phyloP scores from a whole-genome alignment of 345 rosid species.

The Gossypium bickii region DNA sequence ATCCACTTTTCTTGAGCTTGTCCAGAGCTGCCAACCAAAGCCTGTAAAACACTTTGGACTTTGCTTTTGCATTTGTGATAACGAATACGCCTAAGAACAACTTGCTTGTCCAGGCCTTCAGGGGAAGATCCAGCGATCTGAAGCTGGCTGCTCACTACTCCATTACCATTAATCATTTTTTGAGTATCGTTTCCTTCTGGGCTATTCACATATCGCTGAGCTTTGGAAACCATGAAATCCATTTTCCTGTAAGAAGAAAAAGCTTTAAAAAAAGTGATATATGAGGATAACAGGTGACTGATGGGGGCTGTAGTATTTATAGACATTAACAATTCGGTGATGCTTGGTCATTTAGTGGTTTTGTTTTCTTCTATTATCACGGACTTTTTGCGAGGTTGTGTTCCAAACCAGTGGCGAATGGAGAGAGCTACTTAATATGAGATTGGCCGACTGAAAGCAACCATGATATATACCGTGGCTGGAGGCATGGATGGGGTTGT shows the following conservation, averaged over 20 bases:
- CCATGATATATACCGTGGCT: background rate
- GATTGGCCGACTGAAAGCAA: background rate
- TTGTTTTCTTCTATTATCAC: background rate
- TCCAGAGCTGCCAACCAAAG: slow-evolving; percentile 23
- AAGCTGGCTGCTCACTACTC: slow-evolving; percentile 30
- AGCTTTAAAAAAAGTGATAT: background rate
- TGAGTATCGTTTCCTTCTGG: slow-evolving; percentile 19
- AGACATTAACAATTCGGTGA: background rate
- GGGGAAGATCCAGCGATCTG: slow-evolving; percentile 15
- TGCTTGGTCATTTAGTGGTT: background rate
- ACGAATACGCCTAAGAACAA: slow-evolving; percentile 44
- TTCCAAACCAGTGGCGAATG: slow-evolving; percentile 41
- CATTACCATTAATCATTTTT: background rate
- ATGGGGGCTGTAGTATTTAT: background rate
- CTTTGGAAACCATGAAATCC: slow-evolving; percentile 29
- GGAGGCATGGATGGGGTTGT: background rate
- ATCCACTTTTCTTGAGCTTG: slow-evolving; percentile 21
- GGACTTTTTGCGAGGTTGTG: background rate
- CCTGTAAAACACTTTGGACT: slow-evolving; percentile 27
- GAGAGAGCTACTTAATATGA: background rate
- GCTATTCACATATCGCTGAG: slow-evolving; percentile 7
- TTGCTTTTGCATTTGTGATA: slow-evolving; percentile 35
- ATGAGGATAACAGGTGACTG: background rate
- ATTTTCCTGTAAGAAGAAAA: slow-evolving; percentile 8
- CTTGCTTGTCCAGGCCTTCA: slow-evolving; percentile 29